These are phyloP conservation scores for Aspergillus avenaceus DNA, from an alignment of 495 filamentous ascomycete species.

Conservation along the genomic window DNA sequence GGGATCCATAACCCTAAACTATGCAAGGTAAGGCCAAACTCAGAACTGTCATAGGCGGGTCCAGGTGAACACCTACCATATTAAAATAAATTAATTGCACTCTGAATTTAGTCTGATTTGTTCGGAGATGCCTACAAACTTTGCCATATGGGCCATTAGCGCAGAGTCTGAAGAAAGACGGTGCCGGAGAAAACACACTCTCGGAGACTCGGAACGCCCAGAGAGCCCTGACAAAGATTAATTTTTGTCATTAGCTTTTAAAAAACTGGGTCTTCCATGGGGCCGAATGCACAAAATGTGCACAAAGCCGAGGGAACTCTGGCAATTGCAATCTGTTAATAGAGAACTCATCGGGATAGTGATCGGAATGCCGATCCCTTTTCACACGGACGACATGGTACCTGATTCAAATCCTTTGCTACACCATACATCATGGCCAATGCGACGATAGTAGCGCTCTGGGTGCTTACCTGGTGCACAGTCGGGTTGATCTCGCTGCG, in stretches of 20 bases:
- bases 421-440: slow-evolving; percentile 2
- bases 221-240: background rate
- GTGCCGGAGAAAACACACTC: background rate
- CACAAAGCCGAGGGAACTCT: background rate
- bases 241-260: background rate
- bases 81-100: background rate
- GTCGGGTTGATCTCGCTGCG: slow-evolving; percentile 20
- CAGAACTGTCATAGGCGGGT: background rate
- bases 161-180: background rate
- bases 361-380: background rate
- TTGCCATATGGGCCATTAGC: background rate
- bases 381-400: background rate
- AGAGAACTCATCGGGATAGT: background rate
- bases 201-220: too few relatives aligned
- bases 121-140: background rate
- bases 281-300: background rate
- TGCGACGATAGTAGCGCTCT: slow-evolving; percentile 23
- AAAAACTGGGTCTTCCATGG: background rate
- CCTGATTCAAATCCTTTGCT: too few relatives aligned
- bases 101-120: background rate
- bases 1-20: background rate
- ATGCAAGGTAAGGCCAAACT: background rate
- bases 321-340: background rate
- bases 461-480: slow-evolving; percentile 26
- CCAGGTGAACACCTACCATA: background rate